Conservation (phyloP, 164 flowering plant genomes). For the Kingdonia uniflora region DNA sequence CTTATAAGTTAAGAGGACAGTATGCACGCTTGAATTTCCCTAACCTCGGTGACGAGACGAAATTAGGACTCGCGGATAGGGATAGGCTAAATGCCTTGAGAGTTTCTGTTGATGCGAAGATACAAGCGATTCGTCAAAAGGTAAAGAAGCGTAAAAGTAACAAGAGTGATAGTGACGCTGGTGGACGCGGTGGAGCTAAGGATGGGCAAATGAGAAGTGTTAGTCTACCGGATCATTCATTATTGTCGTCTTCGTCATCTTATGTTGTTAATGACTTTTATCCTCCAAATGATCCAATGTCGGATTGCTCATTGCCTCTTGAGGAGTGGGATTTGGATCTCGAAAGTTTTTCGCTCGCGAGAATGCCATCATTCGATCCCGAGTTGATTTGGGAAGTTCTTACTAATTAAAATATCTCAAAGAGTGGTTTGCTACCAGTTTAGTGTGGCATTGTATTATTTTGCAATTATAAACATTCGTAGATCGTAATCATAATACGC, state of each 20-base stretch:
- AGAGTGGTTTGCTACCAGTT: too few species aligned
- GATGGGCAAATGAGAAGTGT: background rate
- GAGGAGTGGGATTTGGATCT: slow-evolving; percentile 26
- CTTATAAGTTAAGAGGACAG: slow-evolving; percentile 82
- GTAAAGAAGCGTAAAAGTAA: slow-evolving; percentile 36
- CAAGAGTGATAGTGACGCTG: slow-evolving; percentile 15
- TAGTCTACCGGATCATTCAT: slow-evolving; percentile 3
- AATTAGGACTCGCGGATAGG: slow-evolving; percentile 36
- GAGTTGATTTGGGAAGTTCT: slow-evolving; percentile 91
- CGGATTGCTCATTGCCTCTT: slow-evolving; percentile 1
- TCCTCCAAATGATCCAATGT: background rate
- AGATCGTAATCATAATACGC: too few species aligned
- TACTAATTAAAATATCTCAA: slow-evolving; percentile 31
- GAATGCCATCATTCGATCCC: slow-evolving; percentile 76
- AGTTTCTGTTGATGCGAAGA: slow-evolving; percentile 69
- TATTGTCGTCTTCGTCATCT: slow-evolving; percentile 9
- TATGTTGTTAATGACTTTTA: slow-evolving; percentile 15
- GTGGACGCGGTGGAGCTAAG: background rate
- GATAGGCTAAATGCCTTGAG: slow-evolving; percentile 34
- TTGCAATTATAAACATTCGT: too few species aligned
- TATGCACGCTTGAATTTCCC: slow-evolving; percentile 89
- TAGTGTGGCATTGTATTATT: too few species aligned
- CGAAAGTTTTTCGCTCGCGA: slow-evolving; percentile 44
- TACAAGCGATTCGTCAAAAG: slow-evolving; percentile 69
- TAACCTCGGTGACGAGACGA: slow-evolving; percentile 35